Base-by-base conservation (phyloP, 2,329 filamentous ascomycete species). In the Metarhizium anisopliae region DNA sequence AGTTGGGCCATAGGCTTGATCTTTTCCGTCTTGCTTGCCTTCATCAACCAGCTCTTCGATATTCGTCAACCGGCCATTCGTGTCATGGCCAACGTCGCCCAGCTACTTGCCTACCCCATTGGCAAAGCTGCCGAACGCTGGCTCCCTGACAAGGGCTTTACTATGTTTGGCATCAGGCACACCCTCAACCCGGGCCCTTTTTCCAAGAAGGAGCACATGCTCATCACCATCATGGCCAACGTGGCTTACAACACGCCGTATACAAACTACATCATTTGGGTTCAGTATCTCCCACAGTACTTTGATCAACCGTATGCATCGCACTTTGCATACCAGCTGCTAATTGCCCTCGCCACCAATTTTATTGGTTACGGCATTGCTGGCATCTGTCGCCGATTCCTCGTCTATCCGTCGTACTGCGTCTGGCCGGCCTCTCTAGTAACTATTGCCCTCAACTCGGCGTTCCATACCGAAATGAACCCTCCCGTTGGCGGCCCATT, bases 171-270 rank as follows among this genome's bases (percentile, higher is more conserved):
- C 10, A 62, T 72, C 25, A 70, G 73, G 20, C 76, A 79, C 62
- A 75, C 72, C 5, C 70, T 82, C 14, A 83, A 82, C 61, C 79
- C 80, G 0, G 79, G 80, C 0, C 76, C 75, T 2, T 84, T 84
- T 63, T 78, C 77, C 54, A 77, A 77, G 62, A 84, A 84, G 67
- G 81, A 84, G 65, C 81, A 84, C 63, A 80, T 81, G 73, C 71
- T 84, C 45, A 80, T 83, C 59, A 78, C 78, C 57, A 80, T 82
- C 65, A 82, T 82, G 78, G 81, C 84, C 55, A 85, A 86, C 64
- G 78, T 79, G 13, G 75, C 76, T 13, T 78, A 74, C 66, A 75
- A 75, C 57, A 72, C 72, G 3, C 78, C 78, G 0, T 82, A 81
- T 62, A 81, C 79, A 3, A 77, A 77, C 66, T 73, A 78, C 62